phyloP scores from a whole-genome alignment of 306 rosid species.

The Chamaecrista fasciculata region DNA sequence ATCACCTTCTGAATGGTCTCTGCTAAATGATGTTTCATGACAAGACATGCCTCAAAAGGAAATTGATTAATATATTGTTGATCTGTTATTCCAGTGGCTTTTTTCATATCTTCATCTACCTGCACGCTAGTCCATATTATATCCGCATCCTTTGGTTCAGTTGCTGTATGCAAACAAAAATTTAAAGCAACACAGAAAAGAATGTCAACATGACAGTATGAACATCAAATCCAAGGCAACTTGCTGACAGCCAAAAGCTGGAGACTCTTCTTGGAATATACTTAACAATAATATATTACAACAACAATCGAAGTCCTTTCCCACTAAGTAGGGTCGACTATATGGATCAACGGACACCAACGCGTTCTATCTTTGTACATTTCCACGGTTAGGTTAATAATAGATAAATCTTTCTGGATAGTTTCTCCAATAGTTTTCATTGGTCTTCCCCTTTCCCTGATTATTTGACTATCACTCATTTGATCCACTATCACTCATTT shows the following conservation, averaged over 20 bases:
- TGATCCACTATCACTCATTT: too few species aligned
- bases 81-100: slow-evolving; percentile 74
- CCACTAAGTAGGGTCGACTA: too few species aligned
- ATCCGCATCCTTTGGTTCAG: slow-evolving; percentile 81
- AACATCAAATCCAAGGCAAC: slow-evolving; percentile 2
- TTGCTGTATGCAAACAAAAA: slow-evolving; percentile 49
- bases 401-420: too few species aligned
- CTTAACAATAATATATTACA: too few species aligned
- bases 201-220: slow-evolving; percentile 26
- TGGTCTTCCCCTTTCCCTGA: too few species aligned
- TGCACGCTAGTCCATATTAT: slow-evolving; percentile 86
- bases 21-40: slow-evolving; percentile 97
- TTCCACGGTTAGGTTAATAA: too few species aligned
- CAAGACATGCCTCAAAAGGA: slow-evolving; percentile 93
- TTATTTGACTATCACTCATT: too few species aligned
- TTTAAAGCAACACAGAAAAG: slow-evolving; percentile 21
- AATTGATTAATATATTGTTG: slow-evolving; percentile 81
- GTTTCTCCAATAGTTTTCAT: too few species aligned
- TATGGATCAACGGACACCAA: too few species aligned
- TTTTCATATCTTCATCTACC: slow-evolving; percentile 83
- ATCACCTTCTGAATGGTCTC: slow-evolving; percentile 86
- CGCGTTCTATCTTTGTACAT: too few species aligned
- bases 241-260: slow-evolving; percentile 1
- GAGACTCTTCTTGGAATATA: neutral
- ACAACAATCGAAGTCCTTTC: too few species aligned